Base-by-base conservation (phyloP, 331 rosid species). In the Rhamnella rubrinervis region DNA sequence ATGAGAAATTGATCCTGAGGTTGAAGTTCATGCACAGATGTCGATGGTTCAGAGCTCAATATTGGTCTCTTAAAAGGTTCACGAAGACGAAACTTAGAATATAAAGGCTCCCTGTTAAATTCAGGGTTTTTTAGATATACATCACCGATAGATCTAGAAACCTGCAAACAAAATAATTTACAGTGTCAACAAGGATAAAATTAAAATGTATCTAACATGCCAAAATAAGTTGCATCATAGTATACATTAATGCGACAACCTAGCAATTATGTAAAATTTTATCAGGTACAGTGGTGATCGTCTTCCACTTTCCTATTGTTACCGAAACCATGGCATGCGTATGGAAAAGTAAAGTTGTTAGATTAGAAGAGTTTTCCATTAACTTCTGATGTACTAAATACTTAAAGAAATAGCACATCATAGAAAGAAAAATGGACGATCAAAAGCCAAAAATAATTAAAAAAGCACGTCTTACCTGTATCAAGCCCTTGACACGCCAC, bases 401-500 rank as follows among this genome's bases (percentile, higher is more conserved):
- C 0, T 47, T 49, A 49, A 49, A 14, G 18, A 49, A 18, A 49
- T 9, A 13, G 16, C 61, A 20, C 5, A 38, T 12, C 21, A 8
- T 5, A 25, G 17, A 26, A 38, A 4, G 19, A 37, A 21, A 16
- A 7, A 20, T 5, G 40, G 16, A 61, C 5, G 25, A 35, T 49
- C 64, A 19, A 12, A 51, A 47, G 21, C 21, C 51, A 40, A n/a
- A 64, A 38, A 41, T 6, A 52, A 5, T 41, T 5, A 11, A 52
- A 66, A 8, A 61, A 59, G 49, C 40, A 57, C n/a, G 69, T 66
- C 75, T 76, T 85, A 92, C 97, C 93, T 92, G 97, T 79, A 92
- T 92, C 76, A 92, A 78, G 63, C 97, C 97, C 86, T 89, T 92
- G 68, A 89, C 97, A 6, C 97, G 97, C 97, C 97, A 92, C 26